Base-by-base conservation (phyloP, 306 rosid species). In the Geum urbanum region DNA sequence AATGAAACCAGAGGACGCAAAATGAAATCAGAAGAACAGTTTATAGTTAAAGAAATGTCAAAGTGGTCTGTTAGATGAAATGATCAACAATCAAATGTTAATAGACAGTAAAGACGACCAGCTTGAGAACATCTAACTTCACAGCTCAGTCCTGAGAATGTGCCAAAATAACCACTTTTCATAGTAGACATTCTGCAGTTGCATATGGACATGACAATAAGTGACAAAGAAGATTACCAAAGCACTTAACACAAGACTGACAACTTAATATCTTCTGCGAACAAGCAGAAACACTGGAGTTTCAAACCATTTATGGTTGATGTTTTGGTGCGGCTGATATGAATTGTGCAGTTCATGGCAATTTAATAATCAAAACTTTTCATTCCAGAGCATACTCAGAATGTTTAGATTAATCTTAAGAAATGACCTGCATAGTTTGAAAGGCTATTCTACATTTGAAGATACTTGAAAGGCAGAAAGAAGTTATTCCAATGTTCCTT, bases 1-100 rank as follows among this genome's bases (percentile, higher is more conserved):
- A 59, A 59, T 35, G 45, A 59, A 59, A 59, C 12, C n/a, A 59
- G 45, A 35, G 11, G 19, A 59, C 14, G 64, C 41, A 57, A 57
- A 10, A 1, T 24, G 18, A 6, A 57, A 5, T 4, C 61, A 56
- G 5, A 54, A 12, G 6, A 32, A 24, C 41, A 15, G 19, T 11
- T 4, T 54, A 0, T 7, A 24, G n/a, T 22, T 24, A 59, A 58
- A 58, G 43, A 47, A 47, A 47, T 5, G 10, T 56, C 39, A 24
- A 57, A 57, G n/a, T 57, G 18, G 8, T 12, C n/a, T 24, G 41
- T 16, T 57, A 24, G 40, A 57, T 57, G 9, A 14, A 24, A 59
- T 32, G 11, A 1, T 6, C 64, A 35, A 59, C 64, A 35, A 59
- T 35, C 41, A 59, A 32, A 14, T 35, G 63, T 5, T 13, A 11